These are phyloP conservation scores for Arthrobotrys sinensis DNA, from an alignment of 2,329 filamentous ascomycete species.

Conservation along the genomic window DNA sequence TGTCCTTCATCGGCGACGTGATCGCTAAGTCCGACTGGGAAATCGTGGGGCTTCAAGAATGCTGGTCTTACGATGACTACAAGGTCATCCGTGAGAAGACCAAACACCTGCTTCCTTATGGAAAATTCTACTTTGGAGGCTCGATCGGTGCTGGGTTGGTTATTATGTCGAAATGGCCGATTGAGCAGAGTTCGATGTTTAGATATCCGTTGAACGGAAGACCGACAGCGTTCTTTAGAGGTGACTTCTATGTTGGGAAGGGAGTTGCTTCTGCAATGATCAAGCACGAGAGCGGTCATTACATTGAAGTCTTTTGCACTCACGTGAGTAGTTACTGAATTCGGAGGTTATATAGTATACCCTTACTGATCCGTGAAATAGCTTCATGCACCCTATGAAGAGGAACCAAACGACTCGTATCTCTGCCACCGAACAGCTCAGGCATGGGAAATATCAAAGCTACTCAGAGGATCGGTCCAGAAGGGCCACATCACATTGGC, in stretches of 20 bases:
- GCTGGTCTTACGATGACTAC: constrained; percentile 78
- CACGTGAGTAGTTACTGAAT: constrained; percentile 73
- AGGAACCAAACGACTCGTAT: constrained; percentile 81
- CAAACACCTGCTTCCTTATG: constrained; percentile 92
- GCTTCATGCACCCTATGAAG: constrained; percentile 90
- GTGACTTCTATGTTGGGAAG: constrained; percentile 97
- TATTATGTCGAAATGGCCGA: constrained; percentile 94
- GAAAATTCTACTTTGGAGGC: constrained; percentile 92
- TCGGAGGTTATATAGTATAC: constrained; percentile 1
- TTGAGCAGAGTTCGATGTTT: constrained; percentile 89
- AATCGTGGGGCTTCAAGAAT: constrained; percentile 95
- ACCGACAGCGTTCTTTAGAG: constrained; percentile 92
- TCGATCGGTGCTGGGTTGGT: constrained; percentile 90
- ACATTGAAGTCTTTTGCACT: constrained; percentile 92
- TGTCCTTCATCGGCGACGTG: constrained; percentile 88
- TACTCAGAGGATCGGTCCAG: constrained; percentile 85
- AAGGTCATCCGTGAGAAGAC: constrained; percentile 82
- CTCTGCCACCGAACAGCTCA: constrained; percentile 91
- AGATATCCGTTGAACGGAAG: constrained; percentile 92
- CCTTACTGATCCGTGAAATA: constrained; percentile 62
- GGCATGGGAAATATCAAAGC: constrained; percentile 93
- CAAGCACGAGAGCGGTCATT: constrained; percentile 72
- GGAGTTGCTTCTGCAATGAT: constrained; percentile 89
- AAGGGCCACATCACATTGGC: constrained; percentile 86
- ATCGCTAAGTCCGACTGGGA: constrained; percentile 78